A percentile compares a stretch with the other conserved stretches of the same genome.
phyloP scores from a whole-genome alignment of 371 early-diverging fungal species.

The Rhizopus microsporus region DNA sequence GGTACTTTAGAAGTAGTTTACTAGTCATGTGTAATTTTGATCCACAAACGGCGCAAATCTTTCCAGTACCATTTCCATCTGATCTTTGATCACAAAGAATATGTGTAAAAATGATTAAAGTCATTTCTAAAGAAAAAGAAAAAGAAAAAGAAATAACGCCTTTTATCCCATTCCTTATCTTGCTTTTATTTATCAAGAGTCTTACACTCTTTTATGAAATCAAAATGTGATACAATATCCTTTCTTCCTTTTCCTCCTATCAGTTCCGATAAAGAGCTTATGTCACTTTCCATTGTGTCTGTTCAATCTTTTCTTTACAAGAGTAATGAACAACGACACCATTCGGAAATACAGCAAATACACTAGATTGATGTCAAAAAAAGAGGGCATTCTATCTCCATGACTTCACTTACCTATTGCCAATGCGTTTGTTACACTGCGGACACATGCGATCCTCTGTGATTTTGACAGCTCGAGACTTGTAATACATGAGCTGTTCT shows the following conservation, averaged over 20 bases:
- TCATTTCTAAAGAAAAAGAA: neutral
- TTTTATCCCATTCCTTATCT: neutral
- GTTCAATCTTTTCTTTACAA: conserved; percentile 69
- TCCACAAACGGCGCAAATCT: conserved; percentile 37
- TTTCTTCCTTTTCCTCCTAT: neutral
- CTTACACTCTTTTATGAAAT: neutral
- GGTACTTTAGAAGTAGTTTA: conserved; percentile 3
- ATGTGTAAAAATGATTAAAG: neutral
- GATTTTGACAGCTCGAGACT: conserved; percentile 69
- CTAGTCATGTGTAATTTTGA: conserved; percentile 40
- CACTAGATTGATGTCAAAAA: conserved; percentile 34
- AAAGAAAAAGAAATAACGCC: neutral
- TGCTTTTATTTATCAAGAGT: conserved; percentile 5
- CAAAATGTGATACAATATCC: conserved; percentile 6
- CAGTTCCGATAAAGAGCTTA: conserved; percentile 14
- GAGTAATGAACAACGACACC: conserved; percentile 78
- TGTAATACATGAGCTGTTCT: conserved; percentile 65
- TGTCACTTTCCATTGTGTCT: conserved; percentile 47
- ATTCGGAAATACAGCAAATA: conserved; percentile 77
- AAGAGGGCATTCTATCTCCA: neutral
- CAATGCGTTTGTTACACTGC: conserved; percentile 79
- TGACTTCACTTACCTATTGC: conserved; percentile 57
- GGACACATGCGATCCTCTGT: conserved; percentile 82
- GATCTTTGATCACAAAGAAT: neutral
- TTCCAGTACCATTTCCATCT: conserved; percentile 3